These are phyloP conservation scores for Monosporascus sp. DNA, from an alignment of 2,329 filamentous ascomycete genomes.

Conservation along the genomic window DNA sequence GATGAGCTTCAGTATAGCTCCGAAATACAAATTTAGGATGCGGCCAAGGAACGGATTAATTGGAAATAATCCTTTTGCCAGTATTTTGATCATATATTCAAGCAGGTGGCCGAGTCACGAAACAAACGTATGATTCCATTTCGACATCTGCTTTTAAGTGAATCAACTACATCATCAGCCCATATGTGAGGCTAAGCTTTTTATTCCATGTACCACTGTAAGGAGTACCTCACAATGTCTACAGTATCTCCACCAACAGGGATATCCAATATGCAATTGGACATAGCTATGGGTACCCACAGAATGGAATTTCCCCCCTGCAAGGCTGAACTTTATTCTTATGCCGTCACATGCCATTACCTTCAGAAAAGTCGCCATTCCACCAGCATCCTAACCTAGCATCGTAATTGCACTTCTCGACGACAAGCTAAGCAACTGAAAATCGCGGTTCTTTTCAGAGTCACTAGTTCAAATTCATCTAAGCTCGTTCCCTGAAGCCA, in stretches of 20 bases:
- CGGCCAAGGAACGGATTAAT: neutral
- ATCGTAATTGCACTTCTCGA: too few species aligned
- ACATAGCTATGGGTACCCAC: neutral
- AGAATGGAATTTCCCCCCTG: neutral
- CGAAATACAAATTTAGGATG: neutral
- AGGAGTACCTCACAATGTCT: too few species aligned
- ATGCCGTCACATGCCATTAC: too few species aligned
- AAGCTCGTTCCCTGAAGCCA: too few species aligned
- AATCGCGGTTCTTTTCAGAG: too few species aligned
- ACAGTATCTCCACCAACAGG: neutral
- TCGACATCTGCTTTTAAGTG: constrained; percentile 2
- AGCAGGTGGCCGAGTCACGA: neutral
- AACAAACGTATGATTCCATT: too few species aligned
- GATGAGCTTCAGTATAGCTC: too few species aligned
- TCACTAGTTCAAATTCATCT: too few species aligned
- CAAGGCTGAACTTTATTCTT: neutral
- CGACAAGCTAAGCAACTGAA: too few species aligned
- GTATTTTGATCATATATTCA: neutral
- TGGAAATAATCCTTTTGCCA: neutral
- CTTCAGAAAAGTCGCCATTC: too few species aligned
- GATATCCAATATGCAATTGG: neutral
- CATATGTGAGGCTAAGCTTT: constrained; percentile 7
- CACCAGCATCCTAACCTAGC: too few species aligned
- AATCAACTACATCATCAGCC: constrained; percentile 21
- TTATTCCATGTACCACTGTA: too few species aligned